Conservation (phyloP, 139 green algal genomes). For the Astrephomene gubernaculifera region DNA sequence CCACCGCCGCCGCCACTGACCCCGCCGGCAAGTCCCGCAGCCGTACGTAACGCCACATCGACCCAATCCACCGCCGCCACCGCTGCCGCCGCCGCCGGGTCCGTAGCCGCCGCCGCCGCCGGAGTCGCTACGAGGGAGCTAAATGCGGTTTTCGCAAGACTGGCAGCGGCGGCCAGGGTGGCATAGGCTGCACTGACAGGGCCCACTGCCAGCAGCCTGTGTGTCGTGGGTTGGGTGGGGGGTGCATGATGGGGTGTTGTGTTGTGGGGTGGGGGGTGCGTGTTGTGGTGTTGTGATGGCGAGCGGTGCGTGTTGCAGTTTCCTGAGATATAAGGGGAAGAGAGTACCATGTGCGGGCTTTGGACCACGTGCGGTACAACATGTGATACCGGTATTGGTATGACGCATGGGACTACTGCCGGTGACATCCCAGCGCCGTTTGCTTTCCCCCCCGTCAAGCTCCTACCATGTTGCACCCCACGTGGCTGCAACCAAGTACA, state of each 20-base stretch:
- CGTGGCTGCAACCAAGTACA: too few relatives aligned
- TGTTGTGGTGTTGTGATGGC: background rate
- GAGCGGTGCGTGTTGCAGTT: background rate
- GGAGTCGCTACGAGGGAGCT: slow-evolving; percentile 2
- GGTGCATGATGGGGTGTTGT: background rate
- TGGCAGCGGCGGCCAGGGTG: slow-evolving; percentile 6
- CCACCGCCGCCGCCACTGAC: background rate
- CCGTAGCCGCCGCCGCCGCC: background rate
- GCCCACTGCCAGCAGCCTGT: background rate
- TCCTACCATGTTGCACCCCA: too few relatives aligned
- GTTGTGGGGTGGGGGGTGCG: background rate
- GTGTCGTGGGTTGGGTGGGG: background rate
- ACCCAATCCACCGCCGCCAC: slow-evolving; percentile 28
- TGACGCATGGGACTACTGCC: too few relatives aligned
- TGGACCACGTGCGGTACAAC: too few relatives aligned
- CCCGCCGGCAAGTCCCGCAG: background rate
- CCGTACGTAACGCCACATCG: slow-evolving; percentile 2
- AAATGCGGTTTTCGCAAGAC: background rate
- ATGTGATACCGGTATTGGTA: background rate
- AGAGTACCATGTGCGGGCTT: too few relatives aligned
- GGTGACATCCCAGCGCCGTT: too few relatives aligned
- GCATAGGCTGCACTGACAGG: background rate
- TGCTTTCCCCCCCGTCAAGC: too few relatives aligned
- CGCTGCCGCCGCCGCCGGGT: background rate
- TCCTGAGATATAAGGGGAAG: background rate